These are phyloP conservation scores for Lobosporangium transversale DNA, from an alignment of 192 early-diverging fungal genomes.

Conservation along the genomic window DNA sequence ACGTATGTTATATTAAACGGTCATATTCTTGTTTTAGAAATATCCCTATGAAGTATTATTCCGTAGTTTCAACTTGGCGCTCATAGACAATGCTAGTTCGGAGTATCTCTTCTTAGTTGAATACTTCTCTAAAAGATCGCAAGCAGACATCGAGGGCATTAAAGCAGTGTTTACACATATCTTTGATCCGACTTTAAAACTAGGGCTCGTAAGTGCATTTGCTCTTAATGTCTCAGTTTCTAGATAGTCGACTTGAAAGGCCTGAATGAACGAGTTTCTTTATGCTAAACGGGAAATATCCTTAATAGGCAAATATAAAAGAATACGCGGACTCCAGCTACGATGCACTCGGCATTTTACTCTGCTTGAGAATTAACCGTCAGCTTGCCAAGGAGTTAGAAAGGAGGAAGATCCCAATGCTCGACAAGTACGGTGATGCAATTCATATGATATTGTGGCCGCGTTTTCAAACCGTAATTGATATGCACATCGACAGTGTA, in stretches of 20 bases:
- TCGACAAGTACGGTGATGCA: constrained; percentile 90
- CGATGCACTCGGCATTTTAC: constrained; percentile 90
- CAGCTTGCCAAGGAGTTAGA: constrained; percentile 86
- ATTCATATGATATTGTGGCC: constrained; percentile 97
- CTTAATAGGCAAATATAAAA: constrained; percentile 71
- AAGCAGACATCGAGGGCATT: constrained; percentile 69
- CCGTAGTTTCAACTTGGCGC: constrained; percentile 88
- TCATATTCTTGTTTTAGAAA: constrained; percentile 54
- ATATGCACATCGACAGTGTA: constrained; percentile 91
- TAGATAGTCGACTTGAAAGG: too few relatives aligned
- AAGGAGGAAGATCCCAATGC: constrained; percentile 70
- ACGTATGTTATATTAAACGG: neutral
- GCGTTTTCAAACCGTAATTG: constrained; percentile 82
- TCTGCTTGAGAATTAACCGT: constrained; percentile 90
- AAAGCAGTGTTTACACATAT: constrained; percentile 84
- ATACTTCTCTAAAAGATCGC: constrained; percentile 85
- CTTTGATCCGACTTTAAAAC: constrained; percentile 84
- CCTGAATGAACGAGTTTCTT: too few relatives aligned
- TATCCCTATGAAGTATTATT: constrained; percentile 92
- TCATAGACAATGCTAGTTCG: constrained; percentile 94
- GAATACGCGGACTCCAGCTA: constrained; percentile 77
- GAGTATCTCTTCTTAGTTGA: constrained; percentile 94
- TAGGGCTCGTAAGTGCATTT: constrained; percentile 66
- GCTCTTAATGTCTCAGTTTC: too few relatives aligned
- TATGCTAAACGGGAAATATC: too few relatives aligned